phyloP scores from a whole-genome alignment of 805 yeast genomes.

The Ogataea philodendri region DNA sequence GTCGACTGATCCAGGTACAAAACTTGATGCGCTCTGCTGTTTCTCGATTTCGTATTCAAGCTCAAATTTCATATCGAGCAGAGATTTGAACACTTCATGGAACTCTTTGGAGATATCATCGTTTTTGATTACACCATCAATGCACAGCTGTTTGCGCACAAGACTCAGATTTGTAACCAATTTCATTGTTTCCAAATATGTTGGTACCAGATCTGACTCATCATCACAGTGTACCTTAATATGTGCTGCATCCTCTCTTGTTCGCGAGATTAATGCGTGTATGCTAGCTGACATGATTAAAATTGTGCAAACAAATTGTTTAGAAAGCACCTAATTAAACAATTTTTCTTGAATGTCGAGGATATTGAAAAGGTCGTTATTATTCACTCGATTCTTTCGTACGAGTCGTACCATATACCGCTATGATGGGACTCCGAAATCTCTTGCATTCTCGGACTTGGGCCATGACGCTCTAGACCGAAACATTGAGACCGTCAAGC shows the following conservation, averaged over 20 bases:
- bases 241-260: too few species aligned
- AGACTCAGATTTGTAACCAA: slow-evolving; percentile 17
- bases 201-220: slow-evolving; percentile 1
- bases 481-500: slow-evolving; percentile 50
- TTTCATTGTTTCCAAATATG: slow-evolving; percentile 9
- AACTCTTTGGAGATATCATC: slow-evolving; percentile 10
- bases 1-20: neutral
- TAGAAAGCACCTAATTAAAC: too few species aligned
- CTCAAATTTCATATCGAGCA: slow-evolving; percentile 20
- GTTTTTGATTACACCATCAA: neutral
- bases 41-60: slow-evolving; percentile 16
- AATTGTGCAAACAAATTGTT: too few species aligned
- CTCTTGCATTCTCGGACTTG: slow-evolving; percentile 22
- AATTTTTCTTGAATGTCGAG: neutral
- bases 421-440: slow-evolving; percentile 31
- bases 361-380: neutral
- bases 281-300: too few species aligned
- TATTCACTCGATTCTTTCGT: neutral
- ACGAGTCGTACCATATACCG: slow-evolving; percentile 1
- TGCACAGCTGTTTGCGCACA: slow-evolving; percentile 17
- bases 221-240: neutral
- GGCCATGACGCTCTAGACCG: slow-evolving; percentile 25
- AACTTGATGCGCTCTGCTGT: slow-evolving; percentile 3
- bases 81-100: slow-evolving; percentile 11
- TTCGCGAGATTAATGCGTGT: too few species aligned